Percentiles rank a stretch among this genome's conserved stretches.
Evolutionary conservation across 2,329 filamentous ascomycete genomes (phyloP).

Genomic region (Fusarium fracticaudum): DNA sequence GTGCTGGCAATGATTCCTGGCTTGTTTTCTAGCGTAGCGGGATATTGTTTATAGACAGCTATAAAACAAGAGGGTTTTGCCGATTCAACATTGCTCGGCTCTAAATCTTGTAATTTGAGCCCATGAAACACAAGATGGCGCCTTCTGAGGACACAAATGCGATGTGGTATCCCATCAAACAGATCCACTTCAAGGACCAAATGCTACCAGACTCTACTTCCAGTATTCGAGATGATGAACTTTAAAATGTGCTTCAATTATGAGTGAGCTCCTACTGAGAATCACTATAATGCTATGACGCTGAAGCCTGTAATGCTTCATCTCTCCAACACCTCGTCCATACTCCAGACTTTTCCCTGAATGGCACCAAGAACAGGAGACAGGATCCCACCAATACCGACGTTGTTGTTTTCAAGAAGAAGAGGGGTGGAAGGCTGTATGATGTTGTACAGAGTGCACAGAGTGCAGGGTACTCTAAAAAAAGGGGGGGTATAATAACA

Average conservation of each 20-base stretch:
- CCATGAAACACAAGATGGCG: not conserved
- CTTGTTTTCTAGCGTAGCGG: not conserved
- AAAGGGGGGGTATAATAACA: slow-evolving; percentile 39
- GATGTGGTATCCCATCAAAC: not conserved
- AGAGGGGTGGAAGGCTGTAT: not conserved
- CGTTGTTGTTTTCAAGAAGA: not conserved
- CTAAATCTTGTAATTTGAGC: not conserved
- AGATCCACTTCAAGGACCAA: not conserved
- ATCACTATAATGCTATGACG: slow-evolving; percentile 5
- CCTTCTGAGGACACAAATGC: not conserved
- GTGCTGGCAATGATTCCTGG: not conserved
- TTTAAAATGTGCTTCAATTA: slow-evolving; percentile 6
- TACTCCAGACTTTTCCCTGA: slow-evolving; percentile 1
- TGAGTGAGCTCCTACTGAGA: not conserved
- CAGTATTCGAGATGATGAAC: not conserved
- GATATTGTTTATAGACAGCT: not conserved
- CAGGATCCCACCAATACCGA: not conserved
- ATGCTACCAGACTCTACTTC: not conserved
- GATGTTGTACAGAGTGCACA: not conserved
- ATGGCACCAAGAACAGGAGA: not conserved
- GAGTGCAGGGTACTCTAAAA: slow-evolving; percentile 23
- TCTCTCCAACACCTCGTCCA: not conserved
- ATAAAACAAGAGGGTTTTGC: not conserved
- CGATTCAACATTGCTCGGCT: not conserved
- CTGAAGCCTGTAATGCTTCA: not conserved